Evolutionary conservation across 768 basidiomycete genomes (phyloP), one percentile per base, ranked within the genome.

Genomic region (Podaxis sp.): DNA sequence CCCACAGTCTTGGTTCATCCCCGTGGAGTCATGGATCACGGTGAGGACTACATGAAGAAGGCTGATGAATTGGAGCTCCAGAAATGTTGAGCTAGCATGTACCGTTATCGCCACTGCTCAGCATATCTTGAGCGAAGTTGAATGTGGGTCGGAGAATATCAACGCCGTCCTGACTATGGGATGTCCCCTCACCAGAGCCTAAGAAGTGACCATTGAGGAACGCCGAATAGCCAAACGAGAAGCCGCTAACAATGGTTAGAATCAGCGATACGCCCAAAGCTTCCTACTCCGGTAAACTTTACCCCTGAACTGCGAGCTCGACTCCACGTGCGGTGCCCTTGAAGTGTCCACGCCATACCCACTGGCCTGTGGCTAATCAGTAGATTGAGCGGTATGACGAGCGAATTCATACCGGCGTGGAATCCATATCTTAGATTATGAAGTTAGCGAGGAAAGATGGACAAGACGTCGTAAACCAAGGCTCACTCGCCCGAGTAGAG

Each of bases 281-380:
- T 26, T 22, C 8, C 17, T 2, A 40, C 17, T 11, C 17, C 8
- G 26, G 6, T 52, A 26, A 28, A 52, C 11, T 59, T 64, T 44
- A 75, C 70, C 81, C 80, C 64, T 80, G 80, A 12, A 82, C 72
- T 9, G 77, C 70, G 48, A 80, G 68, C 48, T 68, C 68, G 28
- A 82, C 69, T 15, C 77, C 80, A 0, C 74, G 79, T 39, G 81
- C 80, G 19, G 66, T 69, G 12, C 79, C 80, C 5, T 64, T 74
- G 68, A 82, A 81, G 60, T 80, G 77, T 1, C 77, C 81, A 3
- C 80, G 77, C 80, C 79, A 82, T 7, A 81, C 70, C 72, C 80
- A 79, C 59, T 80, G 75, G 9, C 75, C 75, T 68, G 33, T 1
- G 26, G 3, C 1, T 4, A 51, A 5, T 46, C 9, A 52, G 63